Evolutionary conservation across 768 basidiomycete species (phyloP).

Genomic region (Exidia glandulosa): DNA sequence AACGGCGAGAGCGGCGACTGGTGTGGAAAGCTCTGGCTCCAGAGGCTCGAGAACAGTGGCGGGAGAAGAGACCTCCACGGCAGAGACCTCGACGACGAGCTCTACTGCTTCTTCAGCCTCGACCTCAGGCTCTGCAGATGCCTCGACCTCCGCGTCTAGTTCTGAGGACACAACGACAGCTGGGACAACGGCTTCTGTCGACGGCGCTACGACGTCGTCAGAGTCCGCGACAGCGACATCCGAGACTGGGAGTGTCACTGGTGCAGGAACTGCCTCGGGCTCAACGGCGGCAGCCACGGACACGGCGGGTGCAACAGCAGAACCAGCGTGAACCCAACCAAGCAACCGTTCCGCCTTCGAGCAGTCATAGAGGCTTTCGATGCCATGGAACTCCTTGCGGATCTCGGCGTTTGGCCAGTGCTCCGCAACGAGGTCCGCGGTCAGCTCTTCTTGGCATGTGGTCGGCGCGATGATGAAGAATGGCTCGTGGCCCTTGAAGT

Average conservation of each 20-base stretch:
- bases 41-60: no score
- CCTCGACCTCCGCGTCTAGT: no score
- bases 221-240: background rate
- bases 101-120: no score
- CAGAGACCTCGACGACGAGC: no score
- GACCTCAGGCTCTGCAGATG: no score
- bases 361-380: constrained; percentile 49
- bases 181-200: no score
- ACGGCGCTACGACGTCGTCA: no score
- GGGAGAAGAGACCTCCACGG: no score
- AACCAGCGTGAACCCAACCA: constrained; percentile 48
- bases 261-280: background rate
- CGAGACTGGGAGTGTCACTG: background rate
- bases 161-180: no score
- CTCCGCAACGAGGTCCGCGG: constrained; percentile 31
- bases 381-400: constrained; percentile 23
- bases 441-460: constrained; percentile 35
- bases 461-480: constrained; percentile 58
- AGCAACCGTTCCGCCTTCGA: constrained; percentile 51
- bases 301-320: background rate
- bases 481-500: constrained; percentile 50
- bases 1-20: no score
- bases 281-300: background rate
- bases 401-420: constrained; percentile 40
- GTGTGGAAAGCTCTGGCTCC: no score